Evolutionary conservation across 345 rosid species (phyloP).

Genomic region (Melaleuca alternifolia): DNA sequence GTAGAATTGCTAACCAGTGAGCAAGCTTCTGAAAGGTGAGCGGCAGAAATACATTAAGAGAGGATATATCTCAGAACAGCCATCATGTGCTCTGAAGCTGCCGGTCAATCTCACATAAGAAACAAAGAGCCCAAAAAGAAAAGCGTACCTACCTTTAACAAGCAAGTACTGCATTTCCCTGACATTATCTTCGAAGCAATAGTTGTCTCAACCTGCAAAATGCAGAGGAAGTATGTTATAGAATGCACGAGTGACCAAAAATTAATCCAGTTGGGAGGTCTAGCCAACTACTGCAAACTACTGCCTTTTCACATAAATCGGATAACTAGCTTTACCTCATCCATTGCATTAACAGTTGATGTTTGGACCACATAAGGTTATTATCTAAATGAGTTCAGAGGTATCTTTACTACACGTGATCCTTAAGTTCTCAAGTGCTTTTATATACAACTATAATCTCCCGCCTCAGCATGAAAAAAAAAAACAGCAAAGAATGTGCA

Average conservation of each 20-base stretch:
- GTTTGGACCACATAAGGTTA: not conserved
- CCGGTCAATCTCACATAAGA: not conserved
- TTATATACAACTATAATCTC: not conserved
- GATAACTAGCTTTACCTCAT: not conserved
- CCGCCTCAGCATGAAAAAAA: not conserved
- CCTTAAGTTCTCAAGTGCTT: not conserved
- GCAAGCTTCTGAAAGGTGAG: slow-evolving; percentile 54
- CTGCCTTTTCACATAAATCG: not conserved
- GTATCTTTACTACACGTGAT: not conserved
- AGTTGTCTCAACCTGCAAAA: slow-evolving; percentile 58
- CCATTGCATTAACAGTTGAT: not conserved
- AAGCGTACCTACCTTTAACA: slow-evolving; percentile 44
- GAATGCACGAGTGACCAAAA: not conserved
- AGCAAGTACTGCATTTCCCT: slow-evolving; percentile 38
- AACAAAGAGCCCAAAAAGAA: not conserved
- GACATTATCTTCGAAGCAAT: slow-evolving; percentile 54
- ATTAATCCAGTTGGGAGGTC: not conserved
- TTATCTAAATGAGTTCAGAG: not conserved
- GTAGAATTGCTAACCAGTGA: slow-evolving; percentile 72
- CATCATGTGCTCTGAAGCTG: not conserved
- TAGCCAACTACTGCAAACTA: not conserved
- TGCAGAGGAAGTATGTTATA: not conserved
- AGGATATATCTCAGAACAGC: not conserved
- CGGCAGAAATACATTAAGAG: not conserved
- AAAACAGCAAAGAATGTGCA: not conserved